These are phyloP conservation scores for Maudiozyma humilis DNA, from an alignment of 1,139 yeast genomes.

Conservation along the genomic window DNA sequence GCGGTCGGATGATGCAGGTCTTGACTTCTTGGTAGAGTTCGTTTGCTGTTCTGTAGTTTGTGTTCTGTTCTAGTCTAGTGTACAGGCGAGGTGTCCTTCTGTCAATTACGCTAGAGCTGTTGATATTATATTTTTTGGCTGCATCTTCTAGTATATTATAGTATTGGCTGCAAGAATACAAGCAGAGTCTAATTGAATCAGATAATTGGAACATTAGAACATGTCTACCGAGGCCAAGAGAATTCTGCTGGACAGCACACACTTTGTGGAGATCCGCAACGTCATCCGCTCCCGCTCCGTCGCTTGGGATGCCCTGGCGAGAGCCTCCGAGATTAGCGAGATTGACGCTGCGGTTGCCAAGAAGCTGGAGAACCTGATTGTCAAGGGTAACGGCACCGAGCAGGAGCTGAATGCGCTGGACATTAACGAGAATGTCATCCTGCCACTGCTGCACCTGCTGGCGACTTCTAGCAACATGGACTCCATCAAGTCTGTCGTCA, in stretches of 20 bases:
- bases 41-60: background rate
- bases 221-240: constrained; percentile 7
- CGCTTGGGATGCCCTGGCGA: constrained; percentile 87
- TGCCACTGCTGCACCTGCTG: constrained; percentile 26
- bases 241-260: constrained; percentile 46
- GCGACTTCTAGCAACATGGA: constrained; percentile 36
- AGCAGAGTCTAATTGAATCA: background rate
- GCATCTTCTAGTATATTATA: background rate
- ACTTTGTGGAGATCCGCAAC: constrained; percentile 64
- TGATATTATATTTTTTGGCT: background rate
- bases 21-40: too few species aligned
- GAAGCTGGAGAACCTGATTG: constrained; percentile 22
- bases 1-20: too few species aligned
- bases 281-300: constrained; percentile 74
- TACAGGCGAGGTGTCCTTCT: background rate
- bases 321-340: constrained; percentile 53
- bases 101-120: background rate
- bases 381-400: constrained; percentile 13
- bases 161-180: background rate
- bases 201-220: background rate
- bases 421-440: constrained; percentile 21
- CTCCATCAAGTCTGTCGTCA: constrained; percentile 64
- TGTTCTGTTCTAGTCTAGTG: background rate
- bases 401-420: constrained; percentile 19
- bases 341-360: constrained; percentile 28